These are phyloP conservation scores for Fusarium neocosmosporiellum DNA, from an alignment of 2,329 filamentous ascomycete species.

Conservation along the genomic window DNA sequence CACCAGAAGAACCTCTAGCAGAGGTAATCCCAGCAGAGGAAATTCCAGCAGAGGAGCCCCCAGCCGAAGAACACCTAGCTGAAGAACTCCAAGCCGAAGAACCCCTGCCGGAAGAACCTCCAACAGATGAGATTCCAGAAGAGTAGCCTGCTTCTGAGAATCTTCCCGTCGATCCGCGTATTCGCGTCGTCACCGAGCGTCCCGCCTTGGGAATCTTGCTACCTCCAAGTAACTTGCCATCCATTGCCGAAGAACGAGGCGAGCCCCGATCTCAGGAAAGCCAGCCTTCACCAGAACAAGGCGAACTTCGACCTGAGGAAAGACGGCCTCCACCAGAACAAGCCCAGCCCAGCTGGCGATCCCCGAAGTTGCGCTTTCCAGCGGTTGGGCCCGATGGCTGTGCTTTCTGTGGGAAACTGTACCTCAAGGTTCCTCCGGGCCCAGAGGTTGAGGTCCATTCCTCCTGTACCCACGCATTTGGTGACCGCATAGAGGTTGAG, in stretches of 20 bases:
- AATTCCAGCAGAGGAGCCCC: not conserved
- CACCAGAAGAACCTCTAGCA: not conserved
- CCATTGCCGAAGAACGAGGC: not conserved
- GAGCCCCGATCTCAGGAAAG: not conserved
- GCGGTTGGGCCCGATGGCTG: not conserved
- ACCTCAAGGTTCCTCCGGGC: not conserved
- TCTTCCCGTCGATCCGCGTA: not conserved
- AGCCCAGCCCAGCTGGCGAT: not conserved
- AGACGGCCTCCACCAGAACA: not conserved
- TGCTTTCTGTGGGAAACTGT: slow-evolving; percentile 3
- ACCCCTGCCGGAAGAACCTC: not conserved
- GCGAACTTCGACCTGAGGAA: not conserved
- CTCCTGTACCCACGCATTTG: not conserved
- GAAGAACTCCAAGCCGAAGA: not conserved
- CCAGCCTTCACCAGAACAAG: not conserved
- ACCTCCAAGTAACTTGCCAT: not conserved
- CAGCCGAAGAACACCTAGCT: not conserved
- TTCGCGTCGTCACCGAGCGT: not conserved
- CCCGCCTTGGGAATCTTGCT: not conserved
- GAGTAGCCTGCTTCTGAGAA: not conserved
- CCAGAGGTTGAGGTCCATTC: not conserved
- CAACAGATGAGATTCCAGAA: not conserved
- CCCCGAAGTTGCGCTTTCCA: not conserved
- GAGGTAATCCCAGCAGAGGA: not conserved
- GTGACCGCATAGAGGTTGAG: slow-evolving; percentile 16